Evolutionary conservation across 495 filamentous ascomycete genomes (phyloP).

Genomic region (Penicillium goetzii): DNA sequence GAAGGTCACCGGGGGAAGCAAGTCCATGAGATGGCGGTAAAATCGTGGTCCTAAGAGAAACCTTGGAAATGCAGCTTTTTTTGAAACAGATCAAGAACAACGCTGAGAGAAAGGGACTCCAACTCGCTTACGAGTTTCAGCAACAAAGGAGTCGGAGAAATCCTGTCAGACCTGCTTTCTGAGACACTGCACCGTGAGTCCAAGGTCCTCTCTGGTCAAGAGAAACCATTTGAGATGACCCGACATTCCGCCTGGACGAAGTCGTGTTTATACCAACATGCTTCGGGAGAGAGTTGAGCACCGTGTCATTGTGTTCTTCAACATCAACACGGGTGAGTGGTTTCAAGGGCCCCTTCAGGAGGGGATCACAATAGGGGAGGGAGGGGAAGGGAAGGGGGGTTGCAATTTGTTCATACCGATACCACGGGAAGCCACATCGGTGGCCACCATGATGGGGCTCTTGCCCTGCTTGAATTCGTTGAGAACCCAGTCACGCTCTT

Average conservation of each 20-base stretch:
- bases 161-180: conserved; percentile 58
- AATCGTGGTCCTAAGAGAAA: conserved; percentile 73
- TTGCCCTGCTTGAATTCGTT: conserved; percentile 98
- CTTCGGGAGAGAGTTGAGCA: conserved; percentile 86
- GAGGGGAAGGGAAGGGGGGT: conserved; percentile 51
- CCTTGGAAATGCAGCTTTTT: conserved; percentile 69
- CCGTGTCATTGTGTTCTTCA: conserved; percentile 70
- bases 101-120: conserved; percentile 55
- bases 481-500: conserved; percentile 99
- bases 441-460: conserved; percentile 89
- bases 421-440: conserved; percentile 94
- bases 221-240: conserved; percentile 74
- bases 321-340: conserved; percentile 56
- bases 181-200: conserved; percentile 78
- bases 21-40: conserved; percentile 57
- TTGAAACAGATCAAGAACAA: conserved; percentile 65
- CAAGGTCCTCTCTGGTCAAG: conserved; percentile 74
- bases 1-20: conserved; percentile 53
- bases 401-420: conserved; percentile 93
- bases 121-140: conserved; percentile 71
- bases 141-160: conserved; percentile 70
- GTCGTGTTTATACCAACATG: conserved; percentile 74
- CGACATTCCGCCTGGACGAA: conserved; percentile 75
- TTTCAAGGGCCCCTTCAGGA: conserved; percentile 37
- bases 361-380: conserved; percentile 34